Evolutionary conservation across 306 rosid species (phyloP).

Genomic region (Prunus dulcis): DNA sequence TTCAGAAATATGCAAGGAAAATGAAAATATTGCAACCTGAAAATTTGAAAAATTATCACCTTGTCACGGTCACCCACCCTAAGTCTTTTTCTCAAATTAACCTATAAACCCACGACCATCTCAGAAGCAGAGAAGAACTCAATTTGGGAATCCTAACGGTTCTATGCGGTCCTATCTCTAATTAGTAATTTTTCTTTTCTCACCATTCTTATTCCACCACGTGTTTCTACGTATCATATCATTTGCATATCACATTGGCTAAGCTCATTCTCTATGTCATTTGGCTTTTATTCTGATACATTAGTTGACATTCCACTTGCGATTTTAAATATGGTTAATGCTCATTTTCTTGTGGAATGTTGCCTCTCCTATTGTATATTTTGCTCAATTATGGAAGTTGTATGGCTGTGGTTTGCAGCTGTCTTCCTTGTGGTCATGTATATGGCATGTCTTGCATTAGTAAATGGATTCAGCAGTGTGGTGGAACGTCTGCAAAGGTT

Average conservation of each 20-base stretch:
- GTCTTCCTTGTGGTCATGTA: conserved; percentile 26
- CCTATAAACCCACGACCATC: not conserved
- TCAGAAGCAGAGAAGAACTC: not conserved
- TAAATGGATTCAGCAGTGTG: conserved; percentile 4
- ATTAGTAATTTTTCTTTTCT: not conserved
- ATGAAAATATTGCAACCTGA: not conserved
- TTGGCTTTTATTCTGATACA: not conserved
- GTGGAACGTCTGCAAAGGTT: conserved; percentile 11
- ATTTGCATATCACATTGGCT: not conserved
- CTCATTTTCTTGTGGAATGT: not conserved
- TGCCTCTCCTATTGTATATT: too few species aligned
- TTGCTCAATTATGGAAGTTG: not conserved
- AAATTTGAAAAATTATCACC: not conserved
- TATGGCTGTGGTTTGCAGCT: conserved; percentile 5
- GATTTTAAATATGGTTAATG: not conserved
- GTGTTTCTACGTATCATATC: not conserved
- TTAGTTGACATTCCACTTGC: too few species aligned
- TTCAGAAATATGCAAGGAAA: not conserved
- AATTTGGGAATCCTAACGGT: not conserved
- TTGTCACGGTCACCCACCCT: not conserved
- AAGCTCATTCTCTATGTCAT: not conserved
- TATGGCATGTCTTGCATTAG: conserved; percentile 19
- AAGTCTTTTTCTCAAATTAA: not conserved
- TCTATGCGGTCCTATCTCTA: not conserved
- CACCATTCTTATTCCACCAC: not conserved